Evolutionary conservation across 2,329 filamentous ascomycete species (phyloP).

Genomic region (Paracoccidioides lutzii): DNA sequence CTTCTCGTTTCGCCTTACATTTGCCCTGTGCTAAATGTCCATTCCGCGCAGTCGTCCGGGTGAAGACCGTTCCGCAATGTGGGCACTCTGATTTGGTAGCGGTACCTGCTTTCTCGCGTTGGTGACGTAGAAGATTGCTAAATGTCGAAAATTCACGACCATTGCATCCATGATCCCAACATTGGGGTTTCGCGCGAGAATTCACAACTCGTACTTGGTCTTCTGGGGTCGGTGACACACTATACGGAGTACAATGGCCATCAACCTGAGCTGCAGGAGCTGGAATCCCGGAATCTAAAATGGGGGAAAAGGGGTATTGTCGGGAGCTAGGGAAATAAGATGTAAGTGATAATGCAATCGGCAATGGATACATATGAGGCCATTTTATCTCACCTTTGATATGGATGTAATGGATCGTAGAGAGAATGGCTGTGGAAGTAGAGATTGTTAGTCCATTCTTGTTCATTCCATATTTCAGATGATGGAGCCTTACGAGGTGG

Average conservation of each 20-base stretch:
- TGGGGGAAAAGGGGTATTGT: conserved; percentile 1
- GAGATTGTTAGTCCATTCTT: not conserved
- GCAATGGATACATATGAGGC: not conserved
- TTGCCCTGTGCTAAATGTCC: conserved; percentile 80
- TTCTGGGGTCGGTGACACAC: conserved; percentile 23
- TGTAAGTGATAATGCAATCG: not conserved
- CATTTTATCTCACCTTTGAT: not conserved
- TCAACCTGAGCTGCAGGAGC: not conserved
- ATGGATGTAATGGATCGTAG: not conserved
- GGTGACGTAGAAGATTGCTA: conserved; percentile 83
- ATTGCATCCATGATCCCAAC: conserved; percentile 95
- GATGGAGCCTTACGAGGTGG: not conserved
- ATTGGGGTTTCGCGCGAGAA: conserved; percentile 80
- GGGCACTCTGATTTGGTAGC: conserved; percentile 80
- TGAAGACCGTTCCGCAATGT: conserved; percentile 87
- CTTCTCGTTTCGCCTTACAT: conserved; percentile 52
- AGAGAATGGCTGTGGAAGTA: not conserved
- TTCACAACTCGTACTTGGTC: conserved; percentile 56
- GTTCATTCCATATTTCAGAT: not conserved
- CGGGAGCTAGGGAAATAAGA: not conserved
- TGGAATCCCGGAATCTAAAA: not conserved
- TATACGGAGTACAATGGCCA: conserved; percentile 1
- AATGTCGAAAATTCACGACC: conserved; percentile 92
- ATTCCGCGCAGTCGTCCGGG: conserved; percentile 74
- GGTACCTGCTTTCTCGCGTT: conserved; percentile 86